Base-by-base conservation (phyloP, 176 grass and related monocot genomes). In the Pontederia crassipes region DNA sequence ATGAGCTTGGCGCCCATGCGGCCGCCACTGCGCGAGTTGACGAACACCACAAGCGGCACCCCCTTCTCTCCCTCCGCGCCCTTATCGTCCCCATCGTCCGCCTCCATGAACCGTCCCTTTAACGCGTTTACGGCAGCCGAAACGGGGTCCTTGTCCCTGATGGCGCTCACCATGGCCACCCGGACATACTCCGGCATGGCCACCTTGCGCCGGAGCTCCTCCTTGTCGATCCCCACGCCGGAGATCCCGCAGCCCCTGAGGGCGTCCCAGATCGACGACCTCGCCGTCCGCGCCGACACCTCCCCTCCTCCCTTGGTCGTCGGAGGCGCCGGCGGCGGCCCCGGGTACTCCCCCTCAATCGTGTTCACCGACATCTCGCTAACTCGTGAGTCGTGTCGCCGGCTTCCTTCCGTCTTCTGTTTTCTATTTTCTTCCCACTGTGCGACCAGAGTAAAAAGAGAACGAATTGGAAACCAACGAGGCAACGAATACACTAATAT, bases 201-300 rank as follows among this genome's bases (percentile, higher is more conserved):
- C 63, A 92, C 79, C 71, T 65, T 80, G 28, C 54, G 68, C 62
- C 87, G 72, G 50, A 98, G 84, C 70, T 81, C 84, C 55, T 81
- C 84, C 79, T 89, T 98, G 48, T 80, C 62, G 74, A 98, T 81
- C 46, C 82, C 77, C 68, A 59, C 85, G 24, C 78, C 76, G 50
- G 81, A 89, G 32, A 88, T 29, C 74, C 87, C 84, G 74, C 81
- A 88, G 28, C 57, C 77, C 66, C 82, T 83, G 15, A 98, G 70
- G 60, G 87, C 92, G 57, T 98, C 93, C 84, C 79, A 89, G 52
- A 98, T 85, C 79, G 93, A 92, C 70, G 80, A 85, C 9, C 93
- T 78, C 72, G 88, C 76, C 52, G 74, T 69, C 70, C 68, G 20
- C 35, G 50, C 72, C 28, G 72, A 73, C 29, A 73, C 64, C 28